phyloP scores from a whole-genome alignment of 108 stramenopile species.

The Skeletonema potamos region DNA sequence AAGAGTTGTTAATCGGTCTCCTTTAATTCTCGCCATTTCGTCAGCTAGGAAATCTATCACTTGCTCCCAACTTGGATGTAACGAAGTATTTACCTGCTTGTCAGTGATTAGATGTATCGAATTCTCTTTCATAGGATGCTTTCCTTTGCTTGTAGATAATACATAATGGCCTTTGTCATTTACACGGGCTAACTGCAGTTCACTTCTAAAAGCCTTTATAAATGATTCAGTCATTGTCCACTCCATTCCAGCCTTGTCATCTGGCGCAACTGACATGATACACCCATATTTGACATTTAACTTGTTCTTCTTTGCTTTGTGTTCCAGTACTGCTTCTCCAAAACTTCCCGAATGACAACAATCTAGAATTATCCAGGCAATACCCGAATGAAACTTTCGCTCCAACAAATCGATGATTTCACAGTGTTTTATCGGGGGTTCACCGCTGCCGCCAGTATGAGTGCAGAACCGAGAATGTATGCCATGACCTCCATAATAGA shows the following conservation, averaged over 20 bases:
- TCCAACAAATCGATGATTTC: conserved; percentile 39
- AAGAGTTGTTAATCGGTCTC: conserved; percentile 31
- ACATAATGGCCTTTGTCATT: not conserved
- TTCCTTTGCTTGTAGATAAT: conserved; percentile 26
- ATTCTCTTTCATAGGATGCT: conserved; percentile 15
- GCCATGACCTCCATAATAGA: conserved; percentile 49
- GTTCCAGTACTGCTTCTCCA: conserved; percentile 27
- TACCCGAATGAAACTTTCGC: conserved; percentile 22
- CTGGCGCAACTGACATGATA: conserved; percentile 33
- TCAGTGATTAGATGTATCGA: not conserved
- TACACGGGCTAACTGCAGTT: conserved; percentile 11
- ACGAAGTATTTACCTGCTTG: not conserved
- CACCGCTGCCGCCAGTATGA: conserved; percentile 5
- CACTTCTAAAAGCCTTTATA: conserved; percentile 30
- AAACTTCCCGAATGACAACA: conserved; percentile 44
- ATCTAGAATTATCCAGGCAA: conserved; percentile 35
- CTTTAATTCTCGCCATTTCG: conserved; percentile 45
- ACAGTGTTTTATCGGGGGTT: conserved; percentile 21
- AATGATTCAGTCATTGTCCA: conserved; percentile 45
- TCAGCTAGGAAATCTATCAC: conserved; percentile 47
- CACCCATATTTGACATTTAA: conserved; percentile 40
- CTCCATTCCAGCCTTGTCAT: conserved; percentile 32
- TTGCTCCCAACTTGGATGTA: conserved; percentile 29
- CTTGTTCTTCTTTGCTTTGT: conserved; percentile 6
- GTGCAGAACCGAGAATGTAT: conserved; percentile 23